Evolutionary conservation across 345 rosid species (phyloP), one percentile per base, ranked within the genome.

Genomic region (Corchorus olitorius): DNA sequence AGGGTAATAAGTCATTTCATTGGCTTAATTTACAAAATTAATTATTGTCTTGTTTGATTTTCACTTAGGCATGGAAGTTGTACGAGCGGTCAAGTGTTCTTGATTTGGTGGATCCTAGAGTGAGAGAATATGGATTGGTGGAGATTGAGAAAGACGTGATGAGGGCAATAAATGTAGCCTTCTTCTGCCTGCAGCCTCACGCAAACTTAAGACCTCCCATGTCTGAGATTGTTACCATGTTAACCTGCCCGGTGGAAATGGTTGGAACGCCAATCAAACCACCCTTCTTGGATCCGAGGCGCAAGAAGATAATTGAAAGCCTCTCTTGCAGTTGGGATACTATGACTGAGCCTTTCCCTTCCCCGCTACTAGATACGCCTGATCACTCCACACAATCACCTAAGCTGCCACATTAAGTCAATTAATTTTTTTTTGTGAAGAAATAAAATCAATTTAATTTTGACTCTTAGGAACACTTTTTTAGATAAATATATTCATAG

Each of bases 221-320:
- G 95, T 91, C 93, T 13, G 82, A 83, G 70, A 76, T 89, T 17
- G 95, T 86, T 19, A 88, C 93, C 10, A 82, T 83, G 87, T 71
- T 91, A 48, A 91, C 91, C 0, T 88, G 85, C 76, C 84, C 77
- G 56, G 78, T 58, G 4, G 82, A 83, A 77, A 70, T 77, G 67
- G 76, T n/a, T 4, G 84, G 72, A 39, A 73, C 74, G 2, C 90
- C 91, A 0, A 64, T 61, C 35, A 83, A 46, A 67, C 95, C 89
- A 1, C 59, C 74, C 6, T 86, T 82, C 63, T 14, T 88, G 70
- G 87, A 89, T 0, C 73, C 84, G 62, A 76, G 81, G 34, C 78
- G 58, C 3, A 81, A 53, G 60, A 76, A 43, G 74, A 80, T 43
- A 19, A 73, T 64, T 4, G 83, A 85, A 15, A 62, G 43, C 7